These are phyloP conservation scores for Verruconis gallopava DNA, from an alignment of 2,329 filamentous ascomycete species.

Conservation along the genomic window DNA sequence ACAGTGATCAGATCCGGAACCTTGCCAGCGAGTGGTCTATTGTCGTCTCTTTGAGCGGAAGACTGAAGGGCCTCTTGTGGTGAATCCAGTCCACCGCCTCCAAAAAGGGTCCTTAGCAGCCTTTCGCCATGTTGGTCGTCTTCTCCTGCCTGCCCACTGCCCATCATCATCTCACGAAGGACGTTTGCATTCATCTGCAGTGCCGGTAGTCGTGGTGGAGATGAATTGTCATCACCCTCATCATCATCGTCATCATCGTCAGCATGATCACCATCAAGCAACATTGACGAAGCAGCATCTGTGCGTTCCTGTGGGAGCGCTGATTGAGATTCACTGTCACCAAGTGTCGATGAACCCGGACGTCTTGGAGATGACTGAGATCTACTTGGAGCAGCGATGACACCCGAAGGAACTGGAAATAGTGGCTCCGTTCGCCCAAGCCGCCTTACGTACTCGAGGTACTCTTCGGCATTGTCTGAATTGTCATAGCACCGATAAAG, in stretches of 20 bases:
- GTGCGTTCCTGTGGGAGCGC: background rate
- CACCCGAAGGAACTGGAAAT: background rate
- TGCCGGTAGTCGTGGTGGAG: background rate
- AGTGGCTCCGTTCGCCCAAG: background rate
- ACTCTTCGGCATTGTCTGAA: conserved; percentile 49
- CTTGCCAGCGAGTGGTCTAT: conserved; percentile 18
- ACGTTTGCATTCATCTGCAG: background rate
- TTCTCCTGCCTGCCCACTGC: background rate
- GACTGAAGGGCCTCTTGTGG: conserved; percentile 4
- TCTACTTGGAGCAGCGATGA: background rate
- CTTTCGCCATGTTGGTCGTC: background rate
- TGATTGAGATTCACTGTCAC: background rate
- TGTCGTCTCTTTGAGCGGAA: background rate
- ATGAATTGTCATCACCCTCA: background rate
- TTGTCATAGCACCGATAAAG: conserved; percentile 70
- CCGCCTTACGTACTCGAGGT: conserved; percentile 37
- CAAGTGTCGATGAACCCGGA: background rate
- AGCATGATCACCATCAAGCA: background rate
- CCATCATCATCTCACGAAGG: background rate
- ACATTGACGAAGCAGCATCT: background rate
- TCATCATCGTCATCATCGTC: background rate
- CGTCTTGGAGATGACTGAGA: background rate
- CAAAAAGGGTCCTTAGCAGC: background rate
- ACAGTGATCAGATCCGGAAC: conserved; percentile 41
- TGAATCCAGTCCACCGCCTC: background rate